Evolutionary conservation across 2,329 filamentous ascomycete genomes (phyloP).

Genomic region (Trichoderma sp.): DNA sequence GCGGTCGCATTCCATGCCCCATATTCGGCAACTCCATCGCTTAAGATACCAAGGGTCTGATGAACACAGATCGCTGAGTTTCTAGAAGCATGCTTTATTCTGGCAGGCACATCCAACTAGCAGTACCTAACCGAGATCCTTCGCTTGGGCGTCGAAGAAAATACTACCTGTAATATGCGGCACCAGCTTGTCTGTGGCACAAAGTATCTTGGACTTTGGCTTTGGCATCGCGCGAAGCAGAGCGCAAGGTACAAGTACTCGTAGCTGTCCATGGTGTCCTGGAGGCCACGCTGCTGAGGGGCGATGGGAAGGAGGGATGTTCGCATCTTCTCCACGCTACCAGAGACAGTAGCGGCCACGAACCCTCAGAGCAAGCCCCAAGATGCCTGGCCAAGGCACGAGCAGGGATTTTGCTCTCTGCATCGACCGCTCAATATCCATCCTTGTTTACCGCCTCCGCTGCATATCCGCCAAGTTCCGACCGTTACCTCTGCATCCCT

Average conservation of each 20-base stretch:
- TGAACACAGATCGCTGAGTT: background rate
- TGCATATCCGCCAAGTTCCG: constrained; percentile 31
- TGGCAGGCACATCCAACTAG: background rate
- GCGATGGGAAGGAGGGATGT: constrained; percentile 9
- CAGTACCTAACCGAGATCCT: background rate
- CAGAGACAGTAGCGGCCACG: constrained; percentile 8
- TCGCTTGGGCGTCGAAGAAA: background rate
- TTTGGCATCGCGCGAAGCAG: background rate
- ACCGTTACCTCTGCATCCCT: constrained; percentile 18
- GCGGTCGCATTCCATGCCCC: background rate
- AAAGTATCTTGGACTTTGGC: background rate
- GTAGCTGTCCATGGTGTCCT: background rate
- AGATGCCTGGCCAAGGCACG: constrained; percentile 10
- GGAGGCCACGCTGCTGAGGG: background rate
- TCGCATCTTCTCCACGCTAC: constrained; percentile 14
- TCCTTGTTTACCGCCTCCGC: constrained; percentile 35
- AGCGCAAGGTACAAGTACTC: background rate
- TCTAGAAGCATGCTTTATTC: constrained; percentile 5
- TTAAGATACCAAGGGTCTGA: constrained; percentile 7
- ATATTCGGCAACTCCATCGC: background rate
- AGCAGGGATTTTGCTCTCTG: constrained; percentile 32
- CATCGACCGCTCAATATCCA: constrained; percentile 31
- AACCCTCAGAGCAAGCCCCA: background rate
- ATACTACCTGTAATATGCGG: background rate
- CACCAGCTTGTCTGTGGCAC: background rate